These are phyloP conservation scores for Tricholoma saponaceum DNA, from an alignment of 768 basidiomycete species.

Conservation along the genomic window DNA sequence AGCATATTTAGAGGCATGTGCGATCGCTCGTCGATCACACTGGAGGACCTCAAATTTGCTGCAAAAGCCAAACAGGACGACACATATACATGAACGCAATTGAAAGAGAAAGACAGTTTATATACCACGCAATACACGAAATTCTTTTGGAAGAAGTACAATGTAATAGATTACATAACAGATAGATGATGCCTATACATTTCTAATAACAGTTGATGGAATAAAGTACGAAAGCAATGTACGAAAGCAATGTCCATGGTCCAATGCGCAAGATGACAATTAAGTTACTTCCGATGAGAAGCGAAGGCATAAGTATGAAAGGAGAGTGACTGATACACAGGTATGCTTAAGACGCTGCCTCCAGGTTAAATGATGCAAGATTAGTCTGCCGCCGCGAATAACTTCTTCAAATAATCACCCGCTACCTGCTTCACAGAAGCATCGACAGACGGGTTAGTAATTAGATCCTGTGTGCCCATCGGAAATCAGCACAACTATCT, in stretches of 20 bases:
- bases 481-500: neutral
- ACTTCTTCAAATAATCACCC: constrained; percentile 66
- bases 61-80: constrained; percentile 18
- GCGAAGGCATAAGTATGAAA: neutral
- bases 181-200: no score
- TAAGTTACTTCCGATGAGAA: neutral
- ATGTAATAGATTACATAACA: no score
- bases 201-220: neutral
- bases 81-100: neutral
- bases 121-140: neutral
- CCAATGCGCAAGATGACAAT: neutral
- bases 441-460: constrained; percentile 56
- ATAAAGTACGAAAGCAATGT: neutral
- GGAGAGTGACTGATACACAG: neutral
- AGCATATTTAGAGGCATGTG: constrained; percentile 88
- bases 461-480: constrained; percentile 39
- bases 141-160: neutral
- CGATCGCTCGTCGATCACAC: constrained; percentile 69
- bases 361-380: neutral
- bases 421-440: constrained; percentile 62
- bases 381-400: constrained; percentile 44
- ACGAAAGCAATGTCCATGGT: neutral
- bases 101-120: neutral
- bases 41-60: constrained; percentile 60
- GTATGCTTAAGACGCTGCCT: neutral